Conservation (phyloP, 768 basidiomycete species). For the Tylopilus sp. region DNA sequence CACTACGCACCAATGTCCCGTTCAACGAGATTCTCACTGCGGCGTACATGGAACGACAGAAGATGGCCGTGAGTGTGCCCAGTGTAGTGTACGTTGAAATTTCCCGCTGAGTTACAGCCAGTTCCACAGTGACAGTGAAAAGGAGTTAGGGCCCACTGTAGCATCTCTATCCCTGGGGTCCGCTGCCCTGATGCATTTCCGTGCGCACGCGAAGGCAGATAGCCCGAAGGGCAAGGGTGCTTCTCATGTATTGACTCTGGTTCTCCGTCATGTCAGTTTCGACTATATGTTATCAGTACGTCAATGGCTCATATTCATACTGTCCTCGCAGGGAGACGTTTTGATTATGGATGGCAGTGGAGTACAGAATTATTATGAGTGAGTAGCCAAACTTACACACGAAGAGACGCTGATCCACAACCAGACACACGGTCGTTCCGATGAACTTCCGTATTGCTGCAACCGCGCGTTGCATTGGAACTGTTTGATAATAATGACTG, state of each 20-base stretch:
- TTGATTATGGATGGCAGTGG: conserved; percentile 72
- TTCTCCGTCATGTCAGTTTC: conserved; percentile 60
- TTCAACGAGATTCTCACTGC: conserved; percentile 83
- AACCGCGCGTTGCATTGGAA: conserved; percentile 65
- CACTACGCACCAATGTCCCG: conserved; percentile 35
- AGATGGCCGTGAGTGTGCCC: conserved; percentile 62
- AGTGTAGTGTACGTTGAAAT: not conserved
- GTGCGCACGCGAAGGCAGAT: conserved; percentile 41
- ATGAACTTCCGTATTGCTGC: conserved; percentile 77
- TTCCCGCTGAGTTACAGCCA: conserved; percentile 27
- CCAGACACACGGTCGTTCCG: conserved; percentile 72
- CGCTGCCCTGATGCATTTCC: conserved; percentile 78
- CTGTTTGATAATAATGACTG: conserved; percentile 16
- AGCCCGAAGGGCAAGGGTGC: conserved; percentile 19
- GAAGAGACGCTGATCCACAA: conserved; percentile 8
- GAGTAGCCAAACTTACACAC: conserved; percentile 21
- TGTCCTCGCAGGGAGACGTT: conserved; percentile 64
- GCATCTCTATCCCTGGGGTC: conserved; percentile 78
- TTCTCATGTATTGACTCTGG: conserved; percentile 46
- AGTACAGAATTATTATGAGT: conserved; percentile 73
- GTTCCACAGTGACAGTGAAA: conserved; percentile 81
- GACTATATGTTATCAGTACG: not conserved
- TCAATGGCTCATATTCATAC: conserved; percentile 2
- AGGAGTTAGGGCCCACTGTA: conserved; percentile 66
- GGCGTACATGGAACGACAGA: conserved; percentile 83